Percentiles rank a stretch among this genome's conserved stretches.
Evolutionary conservation across 257 asterid genomes (phyloP).

Genomic region (Anisodus tanguticus): DNA sequence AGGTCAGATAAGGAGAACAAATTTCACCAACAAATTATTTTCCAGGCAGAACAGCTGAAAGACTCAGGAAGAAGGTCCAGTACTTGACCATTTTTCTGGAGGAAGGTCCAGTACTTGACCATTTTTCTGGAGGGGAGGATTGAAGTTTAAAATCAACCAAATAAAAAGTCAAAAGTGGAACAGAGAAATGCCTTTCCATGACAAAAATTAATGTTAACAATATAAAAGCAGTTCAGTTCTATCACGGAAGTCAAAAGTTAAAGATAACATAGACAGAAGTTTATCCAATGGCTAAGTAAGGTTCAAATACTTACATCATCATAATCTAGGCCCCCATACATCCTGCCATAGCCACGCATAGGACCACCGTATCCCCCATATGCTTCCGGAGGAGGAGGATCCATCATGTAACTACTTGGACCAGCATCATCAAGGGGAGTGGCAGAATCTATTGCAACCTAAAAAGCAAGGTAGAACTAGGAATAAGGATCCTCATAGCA

Average conservation of each 20-base stretch:
- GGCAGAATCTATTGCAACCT: slow-evolving; percentile 99
- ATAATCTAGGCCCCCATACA: slow-evolving; percentile 83
- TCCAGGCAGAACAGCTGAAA: slow-evolving; percentile 22
- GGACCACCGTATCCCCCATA: slow-evolving; percentile 84
- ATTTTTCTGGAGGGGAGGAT: not conserved
- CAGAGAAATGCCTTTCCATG: not conserved
- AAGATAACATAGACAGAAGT: not conserved
- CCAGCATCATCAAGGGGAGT: slow-evolving; percentile 97
- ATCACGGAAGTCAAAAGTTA: not conserved
- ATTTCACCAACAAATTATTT: not conserved
- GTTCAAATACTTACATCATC: slow-evolving; percentile 79
- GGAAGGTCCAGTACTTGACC: no score
- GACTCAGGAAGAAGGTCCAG: not conserved
- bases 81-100: no score
- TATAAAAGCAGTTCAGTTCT: not conserved
- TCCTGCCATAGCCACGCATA: slow-evolving; percentile 78
- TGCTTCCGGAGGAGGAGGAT: slow-evolving; percentile 65
- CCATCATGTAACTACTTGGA: slow-evolving; percentile 69
- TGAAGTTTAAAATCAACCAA: not conserved
- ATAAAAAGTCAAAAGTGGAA: not conserved
- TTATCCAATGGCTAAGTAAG: not conserved
- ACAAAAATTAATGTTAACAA: slow-evolving; percentile 9
- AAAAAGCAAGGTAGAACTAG: slow-evolving; percentile 30
- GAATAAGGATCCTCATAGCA: not conserved
- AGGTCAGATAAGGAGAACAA: not conserved